A percentile compares a stretch with the other conserved stretches of the same genome.
These are phyloP conservation scores for Corchorus capsularis DNA, from an alignment of 345 rosid genomes.

Conservation along the genomic window DNA sequence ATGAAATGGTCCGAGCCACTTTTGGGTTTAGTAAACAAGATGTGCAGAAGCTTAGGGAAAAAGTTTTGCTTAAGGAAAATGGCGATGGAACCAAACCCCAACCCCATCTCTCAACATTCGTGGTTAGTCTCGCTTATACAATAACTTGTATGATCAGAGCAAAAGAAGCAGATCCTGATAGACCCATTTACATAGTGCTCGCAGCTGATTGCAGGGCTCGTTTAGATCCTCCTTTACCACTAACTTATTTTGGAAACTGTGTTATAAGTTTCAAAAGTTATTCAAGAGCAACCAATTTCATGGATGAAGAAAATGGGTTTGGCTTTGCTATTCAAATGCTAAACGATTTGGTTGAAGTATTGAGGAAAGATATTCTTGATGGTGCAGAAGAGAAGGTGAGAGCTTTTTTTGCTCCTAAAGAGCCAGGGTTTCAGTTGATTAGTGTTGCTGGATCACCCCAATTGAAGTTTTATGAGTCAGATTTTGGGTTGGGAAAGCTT, in stretches of 20 bases:
- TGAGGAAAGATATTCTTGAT: background rate
- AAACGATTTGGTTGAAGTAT: slow-evolving; percentile 18
- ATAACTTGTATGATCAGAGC: slow-evolving; percentile 36
- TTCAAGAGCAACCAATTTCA: slow-evolving; percentile 5
- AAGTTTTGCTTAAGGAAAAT: background rate
- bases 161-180: background rate
- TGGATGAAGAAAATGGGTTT: slow-evolving; percentile 28
- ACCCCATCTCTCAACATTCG: slow-evolving; percentile 38
- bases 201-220: slow-evolving; percentile 31
- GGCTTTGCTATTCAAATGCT: slow-evolving; percentile 22
- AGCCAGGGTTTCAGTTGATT: too few species aligned
- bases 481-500: slow-evolving; percentile 29
- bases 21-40: slow-evolving; percentile 26
- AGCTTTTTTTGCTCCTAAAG: background rate
- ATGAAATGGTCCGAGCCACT: slow-evolving; percentile 30
- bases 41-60: slow-evolving; percentile 28
- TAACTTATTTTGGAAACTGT: slow-evolving; percentile 33
- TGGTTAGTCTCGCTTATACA: slow-evolving; percentile 33
- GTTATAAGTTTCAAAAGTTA: slow-evolving; percentile 12
- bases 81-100: background rate
- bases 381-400: background rate
- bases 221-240: background rate
- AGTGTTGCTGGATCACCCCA: slow-evolving; percentile 14
- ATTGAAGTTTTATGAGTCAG: slow-evolving; percentile 16
- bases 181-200: background rate